Evolutionary conservation across 768 basidiomycete genomes (phyloP), one percentile per base, ranked within the genome.

Genomic region (Lactifluus hygrophoroides): DNA sequence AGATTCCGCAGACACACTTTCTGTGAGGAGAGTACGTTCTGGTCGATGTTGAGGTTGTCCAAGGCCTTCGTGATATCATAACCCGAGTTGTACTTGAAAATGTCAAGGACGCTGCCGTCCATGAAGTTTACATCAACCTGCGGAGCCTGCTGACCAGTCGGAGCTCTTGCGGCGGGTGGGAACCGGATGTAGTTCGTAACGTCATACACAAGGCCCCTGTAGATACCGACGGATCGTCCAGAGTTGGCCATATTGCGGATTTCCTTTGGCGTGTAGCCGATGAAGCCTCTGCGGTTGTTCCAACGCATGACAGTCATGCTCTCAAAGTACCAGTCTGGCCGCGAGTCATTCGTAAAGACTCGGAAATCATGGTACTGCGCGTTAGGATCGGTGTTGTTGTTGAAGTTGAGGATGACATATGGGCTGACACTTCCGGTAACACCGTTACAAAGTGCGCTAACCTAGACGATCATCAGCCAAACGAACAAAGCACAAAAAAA

Each of bases 271-370:
- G 89, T 89, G 68, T 82, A 87, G 0, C 94, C 95, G 51, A 95
- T 67, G 69, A 94, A 97, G 0, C 96, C 96, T 40, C 84, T 80
- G 38, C 95, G 88, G 65, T 83, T 83, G 53, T 83, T 86, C 77
- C 87, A 96, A 7, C 96, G 88, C 87, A 99, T 86, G 68, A 81
- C 70, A 3, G 90, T 88, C 96, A 99, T 98, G 58, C 76, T 78
- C 73, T 98, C 88, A 64, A 89, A 94, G 71, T 98, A 99, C 96
- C 96, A 99, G 68, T 99, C 96, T 0, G 96, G 95, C 9, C 96
- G 83, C 0, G 88, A 86, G 67, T 98, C 95, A 58, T 85, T 88
- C 35, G 85, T 87, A 68, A 77, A 85, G 0, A 85, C 86, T 17
- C 95, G 88, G 82, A 99, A 99, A 69, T 99, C 95, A 70, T 98